These are phyloP conservation scores for Begonia fuchsioides DNA, from an alignment of 306 rosid species.

Conservation along the genomic window DNA sequence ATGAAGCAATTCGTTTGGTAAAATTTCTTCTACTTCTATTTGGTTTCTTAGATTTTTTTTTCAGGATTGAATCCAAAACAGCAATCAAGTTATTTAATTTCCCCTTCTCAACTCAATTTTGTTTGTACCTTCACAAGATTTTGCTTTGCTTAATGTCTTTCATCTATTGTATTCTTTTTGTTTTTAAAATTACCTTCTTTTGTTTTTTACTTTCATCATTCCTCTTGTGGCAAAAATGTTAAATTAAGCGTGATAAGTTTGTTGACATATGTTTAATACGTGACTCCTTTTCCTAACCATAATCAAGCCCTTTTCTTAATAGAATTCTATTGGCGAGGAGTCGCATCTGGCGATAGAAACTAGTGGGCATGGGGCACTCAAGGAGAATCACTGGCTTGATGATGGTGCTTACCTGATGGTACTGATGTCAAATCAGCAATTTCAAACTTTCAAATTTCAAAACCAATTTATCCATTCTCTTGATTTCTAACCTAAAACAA, in stretches of 20 bases:
- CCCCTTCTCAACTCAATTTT: no score
- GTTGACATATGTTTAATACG: no score
- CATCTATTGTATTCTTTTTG: no score
- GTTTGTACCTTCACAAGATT: no score
- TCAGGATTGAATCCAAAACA: no score
- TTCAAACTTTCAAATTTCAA: not conserved
- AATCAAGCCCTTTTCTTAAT: constrained; percentile 1
- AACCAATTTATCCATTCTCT: not conserved
- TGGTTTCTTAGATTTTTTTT: not conserved
- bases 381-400: constrained; percentile 97
- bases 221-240: no score
- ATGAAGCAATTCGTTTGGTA: constrained; percentile 93
- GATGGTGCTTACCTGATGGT: constrained; percentile 98
- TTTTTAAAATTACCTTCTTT: no score
- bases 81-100: no score
- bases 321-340: constrained; percentile 79
- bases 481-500: not conserved
- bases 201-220: no score
- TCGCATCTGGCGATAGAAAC: constrained; percentile 96
- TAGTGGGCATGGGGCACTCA: constrained; percentile 98
- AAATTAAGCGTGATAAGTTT: no score
- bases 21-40: constrained; percentile 15
- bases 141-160: no score
- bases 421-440: constrained; percentile 2
- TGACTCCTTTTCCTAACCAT: no score